Conservation (phyloP, 2,329 filamentous ascomycete genomes). For the Paracoccidioides lutzii region DNA sequence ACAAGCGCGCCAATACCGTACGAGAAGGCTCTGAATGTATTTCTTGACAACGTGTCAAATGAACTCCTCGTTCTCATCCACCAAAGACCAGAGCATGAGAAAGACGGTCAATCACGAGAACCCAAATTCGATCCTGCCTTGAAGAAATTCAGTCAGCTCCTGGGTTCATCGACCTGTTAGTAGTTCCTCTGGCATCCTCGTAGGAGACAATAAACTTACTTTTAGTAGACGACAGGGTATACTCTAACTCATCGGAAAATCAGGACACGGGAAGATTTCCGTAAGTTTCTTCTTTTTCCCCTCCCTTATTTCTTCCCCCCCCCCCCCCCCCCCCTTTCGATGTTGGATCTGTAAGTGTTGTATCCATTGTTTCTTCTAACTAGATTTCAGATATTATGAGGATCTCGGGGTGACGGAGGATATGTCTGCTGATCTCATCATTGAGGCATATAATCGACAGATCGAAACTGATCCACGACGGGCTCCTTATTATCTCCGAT, state of each 20-base stretch:
- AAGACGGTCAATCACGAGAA: slow-evolving; percentile 21
- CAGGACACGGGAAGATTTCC: not conserved
- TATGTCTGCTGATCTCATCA: slow-evolving; percentile 49
- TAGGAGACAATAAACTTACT: not conserved
- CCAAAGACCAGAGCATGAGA: slow-evolving; percentile 28
- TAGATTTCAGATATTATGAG: slow-evolving; percentile 39
- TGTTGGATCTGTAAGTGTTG: not conserved
- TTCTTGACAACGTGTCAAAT: slow-evolving; percentile 47
- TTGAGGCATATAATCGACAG: slow-evolving; percentile 52
- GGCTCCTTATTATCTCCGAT: slow-evolving; percentile 51
- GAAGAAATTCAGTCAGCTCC: slow-evolving; percentile 26
- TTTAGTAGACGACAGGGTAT: slow-evolving; percentile 7
- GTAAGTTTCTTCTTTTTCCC: not conserved
- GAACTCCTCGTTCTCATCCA: slow-evolving; percentile 45
- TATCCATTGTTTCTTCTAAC: not conserved
- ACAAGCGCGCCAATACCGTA: slow-evolving; percentile 25
- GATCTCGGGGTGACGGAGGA: slow-evolving; percentile 50
- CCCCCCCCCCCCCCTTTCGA: too few relatives aligned
- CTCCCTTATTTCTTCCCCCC: not conserved
- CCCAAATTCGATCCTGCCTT: slow-evolving; percentile 22
- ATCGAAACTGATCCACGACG: slow-evolving; percentile 41
- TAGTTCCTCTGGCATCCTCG: slow-evolving; percentile 1
- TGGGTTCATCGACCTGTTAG: slow-evolving; percentile 26
- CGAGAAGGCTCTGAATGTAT: slow-evolving; percentile 29
- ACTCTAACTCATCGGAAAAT: not conserved